Evolutionary conservation across 2,329 filamentous ascomycete genomes (phyloP).

Genomic region (Whalleya microplaca): DNA sequence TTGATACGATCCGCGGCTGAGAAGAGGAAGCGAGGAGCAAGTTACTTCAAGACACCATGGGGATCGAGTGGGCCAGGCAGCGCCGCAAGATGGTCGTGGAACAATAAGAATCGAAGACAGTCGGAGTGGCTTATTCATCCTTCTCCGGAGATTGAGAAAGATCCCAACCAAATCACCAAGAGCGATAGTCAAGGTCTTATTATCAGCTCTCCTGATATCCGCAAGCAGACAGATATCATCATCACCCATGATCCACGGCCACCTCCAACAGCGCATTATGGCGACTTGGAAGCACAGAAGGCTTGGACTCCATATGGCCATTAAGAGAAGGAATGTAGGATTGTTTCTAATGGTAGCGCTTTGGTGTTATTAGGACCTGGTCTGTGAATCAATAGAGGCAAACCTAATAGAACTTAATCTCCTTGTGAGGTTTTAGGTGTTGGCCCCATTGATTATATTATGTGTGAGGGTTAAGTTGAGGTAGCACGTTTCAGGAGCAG

Average conservation of each 20-base stretch:
- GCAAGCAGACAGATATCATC: constrained; percentile 14
- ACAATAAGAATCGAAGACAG: not conserved
- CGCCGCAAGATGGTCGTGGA: not conserved
- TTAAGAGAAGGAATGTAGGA: not conserved
- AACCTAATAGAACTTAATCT: not conserved
- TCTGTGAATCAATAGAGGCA: not conserved
- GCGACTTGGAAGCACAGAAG: not conserved
- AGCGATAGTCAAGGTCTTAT: not conserved
- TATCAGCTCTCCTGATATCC: not conserved
- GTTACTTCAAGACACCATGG: not conserved
- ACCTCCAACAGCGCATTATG: not conserved
- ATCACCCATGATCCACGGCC: not conserved
- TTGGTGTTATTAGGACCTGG: not conserved
- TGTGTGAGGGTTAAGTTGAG: too few species aligned
- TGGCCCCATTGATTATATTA: too few species aligned
- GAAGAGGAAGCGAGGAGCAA: not conserved
- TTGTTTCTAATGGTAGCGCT: not conserved
- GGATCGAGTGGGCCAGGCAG: not conserved
- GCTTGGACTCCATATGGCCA: not conserved
- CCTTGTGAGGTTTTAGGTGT: too few species aligned
- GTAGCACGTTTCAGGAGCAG: too few species aligned
- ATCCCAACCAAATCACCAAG: not conserved
- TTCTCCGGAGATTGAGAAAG: not conserved
- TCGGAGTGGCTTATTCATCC: not conserved
- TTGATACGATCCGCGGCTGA: constrained; percentile 3